phyloP scores from a whole-genome alignment of 345 rosid species.

The Salix exigua region DNA sequence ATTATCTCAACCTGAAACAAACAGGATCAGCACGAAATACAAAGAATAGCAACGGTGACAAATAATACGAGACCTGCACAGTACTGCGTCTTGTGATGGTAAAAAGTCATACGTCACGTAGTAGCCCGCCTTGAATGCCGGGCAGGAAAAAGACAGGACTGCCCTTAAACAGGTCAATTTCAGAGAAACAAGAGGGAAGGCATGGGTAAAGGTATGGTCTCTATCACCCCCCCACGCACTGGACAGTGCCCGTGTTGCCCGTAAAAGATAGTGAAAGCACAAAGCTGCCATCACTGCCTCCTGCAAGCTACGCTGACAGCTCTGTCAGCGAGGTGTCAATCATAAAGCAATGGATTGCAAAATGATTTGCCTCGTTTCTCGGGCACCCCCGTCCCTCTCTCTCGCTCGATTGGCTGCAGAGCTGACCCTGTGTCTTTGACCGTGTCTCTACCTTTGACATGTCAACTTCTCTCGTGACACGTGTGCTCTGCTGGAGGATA shows the following conservation, averaged over 20 bases:
- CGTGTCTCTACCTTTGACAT: constrained; percentile 10
- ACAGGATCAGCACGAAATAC: too few species aligned
- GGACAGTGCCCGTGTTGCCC: constrained; percentile 1
- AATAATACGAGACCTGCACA: background rate
- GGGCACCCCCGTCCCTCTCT: background rate
- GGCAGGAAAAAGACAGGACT: constrained; percentile 34
- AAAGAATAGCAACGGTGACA: background rate
- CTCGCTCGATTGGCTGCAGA: constrained; percentile 12
- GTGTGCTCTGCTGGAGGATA: constrained; percentile 15
- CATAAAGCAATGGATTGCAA: constrained; percentile 64
- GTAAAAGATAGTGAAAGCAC: constrained; percentile 25
- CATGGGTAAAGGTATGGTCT: constrained; percentile 36
- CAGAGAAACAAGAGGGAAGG: background rate
- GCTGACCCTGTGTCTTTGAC: constrained; percentile 38
- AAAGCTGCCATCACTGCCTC: constrained; percentile 19
- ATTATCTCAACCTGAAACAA: too few species aligned
- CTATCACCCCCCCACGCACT: constrained; percentile 22
- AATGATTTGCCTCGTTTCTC: constrained; percentile 45
- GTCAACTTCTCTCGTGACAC: constrained; percentile 30
- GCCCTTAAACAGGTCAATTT: constrained; percentile 21
- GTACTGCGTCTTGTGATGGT: background rate
- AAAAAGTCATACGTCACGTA: background rate
- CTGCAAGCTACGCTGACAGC: constrained; percentile 33
- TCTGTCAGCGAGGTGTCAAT: constrained; percentile 61
- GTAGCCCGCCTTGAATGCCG: constrained; percentile 40